Evolutionary conservation across 78 protist species (phyloP), one percentile per base, ranked within the genome.

Genomic region (Emiliania huxleyi): DNA sequence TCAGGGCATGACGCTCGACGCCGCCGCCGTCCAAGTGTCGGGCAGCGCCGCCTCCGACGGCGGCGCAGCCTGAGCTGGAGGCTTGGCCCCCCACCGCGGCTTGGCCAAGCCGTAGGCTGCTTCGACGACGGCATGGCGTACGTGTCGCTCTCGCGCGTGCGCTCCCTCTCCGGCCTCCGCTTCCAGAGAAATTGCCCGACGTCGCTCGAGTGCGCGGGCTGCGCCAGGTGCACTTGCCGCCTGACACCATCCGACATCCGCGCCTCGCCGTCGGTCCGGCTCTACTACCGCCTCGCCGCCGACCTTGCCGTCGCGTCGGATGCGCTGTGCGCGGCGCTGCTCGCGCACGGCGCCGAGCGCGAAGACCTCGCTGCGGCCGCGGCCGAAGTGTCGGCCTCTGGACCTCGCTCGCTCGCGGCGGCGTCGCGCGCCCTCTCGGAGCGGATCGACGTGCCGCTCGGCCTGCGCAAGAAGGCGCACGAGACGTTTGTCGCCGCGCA

Each of bases 1-100:
- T 43, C 98, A 97, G 93, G 98, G 98, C 90, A 90, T 96, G 96
- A 94, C 97, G 1, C 88, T 97, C 37, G 96, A 77, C 46, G 71
- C 90, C 56, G 79, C 95, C 35, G 91, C 69, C 2, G 88, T 96
- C 33, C 25, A 38, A 40, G 29, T 97, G 21, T 21, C 6, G 23
- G n/a, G n/a, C n/a, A n/a, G n/a, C n/a, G n/a, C n/a, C n/a, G n/a
- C n/a, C n/a, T n/a, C n/a, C n/a, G n/a, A n/a, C n/a, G n/a, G n/a
- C n/a, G n/a, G n/a, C n/a, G n/a, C n/a, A n/a, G n/a, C n/a, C n/a
- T n/a, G n/a, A n/a, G n/a, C n/a, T n/a, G n/a, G n/a, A n/a, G n/a
- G n/a, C n/a, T n/a, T n/a, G n/a, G n/a, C n/a, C n/a, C n/a, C n/a
- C n/a, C n/a, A n/a, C n/a, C n/a, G n/a, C n/a, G n/a, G n/a, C n/a